Base-by-base conservation (phyloP, 306 rosid genomes). In the Sesbania bispinosa region DNA sequence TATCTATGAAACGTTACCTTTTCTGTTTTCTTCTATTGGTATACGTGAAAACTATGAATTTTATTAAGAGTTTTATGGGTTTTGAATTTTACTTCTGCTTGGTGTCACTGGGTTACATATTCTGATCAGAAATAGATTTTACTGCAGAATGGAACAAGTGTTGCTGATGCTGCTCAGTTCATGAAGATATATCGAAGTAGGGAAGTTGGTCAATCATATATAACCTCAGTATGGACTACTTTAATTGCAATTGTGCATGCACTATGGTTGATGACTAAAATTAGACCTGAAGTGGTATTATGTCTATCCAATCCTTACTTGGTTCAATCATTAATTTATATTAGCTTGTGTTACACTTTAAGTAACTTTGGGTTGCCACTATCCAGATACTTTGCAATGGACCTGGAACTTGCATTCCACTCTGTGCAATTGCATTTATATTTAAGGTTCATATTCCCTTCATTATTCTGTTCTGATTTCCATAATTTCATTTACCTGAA, bases 181-280 rank as follows among this genome's bases (percentile, higher is more conserved):
- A 81, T 88, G 92, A 90, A 88, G 87, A 84, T 94, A 61, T 91
- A 94, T 80, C 86, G 96, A 38, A 94, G 97, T 79, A 86, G 96
- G 75, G 96, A 95, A 80, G 97, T 95, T 53, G 97, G 99, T 16
- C 99, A 94, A 72, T 94, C 99, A 38, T 94, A 91, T 69, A 54
- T 91, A 73, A 94, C 96, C 66, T 94, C 99, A 42, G 78, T 91
- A 39, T 91, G 92, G 96, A 91, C 97, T 33, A 91, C 97, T 59
- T 79, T 82, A 78, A 14, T 86, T 26, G 96, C 99, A 54, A 73
- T 62, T 51, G 77, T 46, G 36, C 96, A 91, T 69, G 95, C 90
- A 1, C 59, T 89, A 3, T 91, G 97, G 95, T 78, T 89, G 54
- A 89, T 94, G 97, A 64, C 86, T 74, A 89, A 84, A 83, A 79